Evolutionary conservation across 164 flowering plant genomes (phyloP), one percentile per base, ranked within the genome.

Genomic region (Aristolochia californica): DNA sequence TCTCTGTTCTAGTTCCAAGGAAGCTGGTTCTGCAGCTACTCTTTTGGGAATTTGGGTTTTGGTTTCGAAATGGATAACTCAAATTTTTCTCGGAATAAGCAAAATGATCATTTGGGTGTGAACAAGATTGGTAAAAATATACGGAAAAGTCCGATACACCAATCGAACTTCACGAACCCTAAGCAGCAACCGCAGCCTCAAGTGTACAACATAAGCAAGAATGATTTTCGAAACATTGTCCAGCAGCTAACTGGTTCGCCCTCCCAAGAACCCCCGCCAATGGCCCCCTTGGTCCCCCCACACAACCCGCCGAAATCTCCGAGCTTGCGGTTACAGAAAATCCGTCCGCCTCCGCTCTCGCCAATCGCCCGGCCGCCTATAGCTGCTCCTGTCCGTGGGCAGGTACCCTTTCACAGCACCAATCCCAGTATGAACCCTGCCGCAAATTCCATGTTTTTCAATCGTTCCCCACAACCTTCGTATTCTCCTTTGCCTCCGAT

Each of bases 161-260:
- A 89, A 61, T 89, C 97, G 8, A 85, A 71, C 70, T 82, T 77
- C 56, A 60, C 73, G 55, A 61, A 30, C 56, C 54, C 54, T 43
- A 66, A 24, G 55, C 67, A 72, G 56, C 96, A 80, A 53, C 83
- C 97, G 38, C 98, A 84, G 59, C 95, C 98, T 34, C 95, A 85
- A 62, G 91, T 93, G 54, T 93, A 93, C 70, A 93, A 89, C 68
- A 85, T 93, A 28, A 89, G 87, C 80, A 93, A 87, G 88, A 83
- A 79, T 57, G 98, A 93, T 53, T 93, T 93, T 53, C 66, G 97
- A 18, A 79, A 68, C 62, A 73, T 93, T 48, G 98, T 93, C 55
- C 98, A 93, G 72, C 90, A 89, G 72, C 68, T 89, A 48, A 93
- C 98, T 0, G 98, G 98, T 58, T 93, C 98, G 0, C 97, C 98